Percentiles rank a stretch among this genome's conserved stretches.
Conservation (phyloP, 495 filamentous ascomycete genomes). For the Cercophora scortea region DNA sequence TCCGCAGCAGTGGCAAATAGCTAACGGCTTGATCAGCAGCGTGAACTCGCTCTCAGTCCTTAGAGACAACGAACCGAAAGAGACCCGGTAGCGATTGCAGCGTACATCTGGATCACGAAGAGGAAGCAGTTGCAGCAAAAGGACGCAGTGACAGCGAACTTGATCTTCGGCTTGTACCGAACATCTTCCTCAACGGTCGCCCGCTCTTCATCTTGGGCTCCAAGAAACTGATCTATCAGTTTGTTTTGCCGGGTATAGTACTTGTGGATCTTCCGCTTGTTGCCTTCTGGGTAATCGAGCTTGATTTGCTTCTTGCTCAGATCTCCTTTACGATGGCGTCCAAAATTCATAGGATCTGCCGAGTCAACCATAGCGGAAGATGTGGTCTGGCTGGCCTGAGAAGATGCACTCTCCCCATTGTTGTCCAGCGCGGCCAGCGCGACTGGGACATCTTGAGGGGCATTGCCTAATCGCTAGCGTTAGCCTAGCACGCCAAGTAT, state of each 20-base stretch:
- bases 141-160: conserved; percentile 47
- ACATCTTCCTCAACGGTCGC: conserved; percentile 38
- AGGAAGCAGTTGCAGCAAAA: conserved; percentile 46
- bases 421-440: conserved; percentile 5
- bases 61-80: conserved; percentile 29
- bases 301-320: conserved; percentile 33
- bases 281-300: conserved; percentile 35
- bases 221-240: conserved; percentile 48
- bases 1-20: conserved; percentile 52
- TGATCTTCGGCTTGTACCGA: conserved; percentile 45
- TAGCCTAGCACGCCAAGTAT: neutral
- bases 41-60: neutral
- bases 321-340: conserved; percentile 33
- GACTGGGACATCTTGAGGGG: conserved; percentile 3
- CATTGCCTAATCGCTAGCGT: conserved; percentile 3
- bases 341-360: conserved; percentile 33
- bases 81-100: conserved; percentile 48
- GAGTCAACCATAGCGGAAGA: conserved; percentile 9
- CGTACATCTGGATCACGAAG: conserved; percentile 52
- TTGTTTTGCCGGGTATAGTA: conserved; percentile 49
- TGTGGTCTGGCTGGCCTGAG: conserved; percentile 4
- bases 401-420: neutral
- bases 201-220: conserved; percentile 44
- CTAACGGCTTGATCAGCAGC: conserved; percentile 15
- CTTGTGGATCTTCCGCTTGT: conserved; percentile 38